Evolutionary conservation across 2,329 filamentous ascomycete species (phyloP).

Genomic region (Rhytidhysteron rufulum): DNA sequence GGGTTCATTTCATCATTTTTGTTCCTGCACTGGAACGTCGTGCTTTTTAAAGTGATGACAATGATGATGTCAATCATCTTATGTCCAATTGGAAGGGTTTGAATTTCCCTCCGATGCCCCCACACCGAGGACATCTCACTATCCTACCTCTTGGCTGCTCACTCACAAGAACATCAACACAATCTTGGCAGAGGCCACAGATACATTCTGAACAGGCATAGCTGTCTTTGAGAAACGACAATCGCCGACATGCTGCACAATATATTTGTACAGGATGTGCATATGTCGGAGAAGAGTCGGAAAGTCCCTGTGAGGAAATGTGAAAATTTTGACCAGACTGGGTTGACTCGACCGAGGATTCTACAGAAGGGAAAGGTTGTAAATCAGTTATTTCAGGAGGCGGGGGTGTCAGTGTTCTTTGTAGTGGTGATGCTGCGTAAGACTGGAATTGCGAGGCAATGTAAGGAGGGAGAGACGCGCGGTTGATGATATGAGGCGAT

Average conservation of each 20-base stretch:
- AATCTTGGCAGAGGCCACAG: constrained; percentile 84
- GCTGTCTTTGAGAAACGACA: constrained; percentile 74
- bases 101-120: constrained; percentile 73
- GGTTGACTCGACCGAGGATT: constrained; percentile 66
- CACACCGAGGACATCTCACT: constrained; percentile 71
- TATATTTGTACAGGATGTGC: constrained; percentile 71
- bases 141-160: constrained; percentile 67
- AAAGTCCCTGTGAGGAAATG: constrained; percentile 48
- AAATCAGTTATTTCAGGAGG: constrained; percentile 43
- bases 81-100: constrained; percentile 85
- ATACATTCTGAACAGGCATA: constrained; percentile 97
- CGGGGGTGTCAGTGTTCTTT: constrained; percentile 85
- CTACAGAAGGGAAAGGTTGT: constrained; percentile 84
- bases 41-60: no score
- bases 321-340: constrained; percentile 69
- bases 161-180: constrained; percentile 74
- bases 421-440: constrained; percentile 86
- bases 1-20: no score
- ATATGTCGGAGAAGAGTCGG: constrained; percentile 58
- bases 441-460: constrained; percentile 53
- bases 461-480: constrained; percentile 59
- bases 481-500: constrained; percentile 49
- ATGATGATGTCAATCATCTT: constrained; percentile 48
- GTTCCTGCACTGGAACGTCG: no score
- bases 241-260: constrained; percentile 78